Percentiles rank a stretch among this genome's conserved stretches.
Conservation (phyloP, 441 rosid genomes). For the Eutrema salsugineum region DNA sequence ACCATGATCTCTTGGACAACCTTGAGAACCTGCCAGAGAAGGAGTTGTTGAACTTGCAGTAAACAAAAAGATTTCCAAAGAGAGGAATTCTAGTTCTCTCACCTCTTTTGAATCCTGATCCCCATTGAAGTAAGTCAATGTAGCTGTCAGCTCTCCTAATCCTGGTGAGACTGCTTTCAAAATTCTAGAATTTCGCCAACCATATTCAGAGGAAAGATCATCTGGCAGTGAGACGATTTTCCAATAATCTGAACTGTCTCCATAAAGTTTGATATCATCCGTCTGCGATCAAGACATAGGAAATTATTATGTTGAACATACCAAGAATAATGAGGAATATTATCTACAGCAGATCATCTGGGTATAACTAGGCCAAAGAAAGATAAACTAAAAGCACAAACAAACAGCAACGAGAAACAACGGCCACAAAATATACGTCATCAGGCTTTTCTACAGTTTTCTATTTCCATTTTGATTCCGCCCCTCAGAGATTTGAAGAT, state of each 20-base stretch:
- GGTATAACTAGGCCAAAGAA: conserved; percentile 2
- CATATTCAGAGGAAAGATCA: conserved; percentile 46
- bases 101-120: conserved; percentile 62
- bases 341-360: background rate
- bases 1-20: conserved; percentile 77
- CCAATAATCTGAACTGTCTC: conserved; percentile 60
- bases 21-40: conserved; percentile 61
- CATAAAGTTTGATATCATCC: conserved; percentile 68
- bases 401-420: background rate
- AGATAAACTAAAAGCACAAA: conserved; percentile 18
- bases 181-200: conserved; percentile 56
- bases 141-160: conserved; percentile 65
- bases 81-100: conserved; percentile 11
- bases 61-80: background rate
- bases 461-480: background rate
- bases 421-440: background rate
- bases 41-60: conserved; percentile 10
- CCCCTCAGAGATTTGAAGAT: background rate
- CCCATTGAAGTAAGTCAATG: conserved; percentile 66
- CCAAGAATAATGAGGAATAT: conserved; percentile 26
- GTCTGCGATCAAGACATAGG: conserved; percentile 51
- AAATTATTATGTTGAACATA: conserved; percentile 26
- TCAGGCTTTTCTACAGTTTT: background rate
- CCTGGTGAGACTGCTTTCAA: conserved; percentile 70
- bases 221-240: conserved; percentile 41